These are phyloP conservation scores for Fusarium sp. DNA, from an alignment of 2,329 filamentous ascomycete genomes.

Conservation along the genomic window DNA sequence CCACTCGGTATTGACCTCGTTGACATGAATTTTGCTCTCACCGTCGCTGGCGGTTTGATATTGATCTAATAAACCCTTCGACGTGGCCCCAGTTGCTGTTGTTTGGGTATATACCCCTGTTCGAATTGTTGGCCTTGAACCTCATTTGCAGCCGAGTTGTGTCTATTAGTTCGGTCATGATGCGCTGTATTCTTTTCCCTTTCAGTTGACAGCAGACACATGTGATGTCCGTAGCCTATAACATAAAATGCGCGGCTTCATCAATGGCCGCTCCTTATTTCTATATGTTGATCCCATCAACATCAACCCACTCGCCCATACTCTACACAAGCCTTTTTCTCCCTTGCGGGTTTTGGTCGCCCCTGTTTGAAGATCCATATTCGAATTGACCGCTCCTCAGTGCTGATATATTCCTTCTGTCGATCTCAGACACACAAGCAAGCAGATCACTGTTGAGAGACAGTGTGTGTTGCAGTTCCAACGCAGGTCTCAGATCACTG, in stretches of 20 bases:
- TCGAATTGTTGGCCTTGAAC: constrained; percentile 13
- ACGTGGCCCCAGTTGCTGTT: constrained; percentile 45
- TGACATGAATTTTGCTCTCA: constrained; percentile 42
- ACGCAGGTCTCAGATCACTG: constrained; percentile 35
- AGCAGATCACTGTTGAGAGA: constrained; percentile 23
- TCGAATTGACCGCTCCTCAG: constrained; percentile 40
- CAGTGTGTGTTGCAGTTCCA: constrained; percentile 17
- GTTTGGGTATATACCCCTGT: constrained; percentile 37
- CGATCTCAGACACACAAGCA: constrained; percentile 41
- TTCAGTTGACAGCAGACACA: constrained; percentile 11
- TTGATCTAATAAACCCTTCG: constrained; percentile 45
- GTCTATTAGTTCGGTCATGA: constrained; percentile 17
- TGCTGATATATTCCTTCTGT: constrained; percentile 21
- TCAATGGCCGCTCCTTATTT: constrained; percentile 19
- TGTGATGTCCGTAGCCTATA: constrained; percentile 13
- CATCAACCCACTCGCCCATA: constrained; percentile 10
- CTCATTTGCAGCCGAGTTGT: constrained; percentile 30
- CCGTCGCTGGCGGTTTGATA: constrained; percentile 49
- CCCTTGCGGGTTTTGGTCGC: constrained; percentile 5
- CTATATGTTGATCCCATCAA: constrained; percentile 25
- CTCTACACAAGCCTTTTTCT: not conserved
- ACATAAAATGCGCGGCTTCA: constrained; percentile 6
- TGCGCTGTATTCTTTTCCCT: constrained; percentile 16
- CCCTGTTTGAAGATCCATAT: constrained; percentile 27
- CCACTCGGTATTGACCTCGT: constrained; percentile 42